Percentiles rank a stretch among this genome's conserved stretches.
Evolutionary conservation across 495 filamentous ascomycete species (phyloP).

Genomic region (Cenococcum geophilum): DNA sequence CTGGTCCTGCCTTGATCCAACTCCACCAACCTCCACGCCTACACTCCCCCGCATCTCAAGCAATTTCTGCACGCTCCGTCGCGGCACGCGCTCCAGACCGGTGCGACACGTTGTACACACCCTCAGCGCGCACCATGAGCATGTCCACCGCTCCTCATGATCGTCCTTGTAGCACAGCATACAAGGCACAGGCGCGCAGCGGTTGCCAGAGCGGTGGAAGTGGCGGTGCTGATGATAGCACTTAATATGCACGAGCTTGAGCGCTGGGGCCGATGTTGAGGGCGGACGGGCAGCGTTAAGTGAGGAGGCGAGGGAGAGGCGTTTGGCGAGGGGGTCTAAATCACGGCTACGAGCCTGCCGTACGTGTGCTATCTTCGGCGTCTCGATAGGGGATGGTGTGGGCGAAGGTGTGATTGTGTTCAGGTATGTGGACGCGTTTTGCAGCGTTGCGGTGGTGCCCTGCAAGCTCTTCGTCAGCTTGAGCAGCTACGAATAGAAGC

Average conservation of each 20-base stretch:
- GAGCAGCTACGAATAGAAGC: background rate
- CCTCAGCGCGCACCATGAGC: slow-evolving; percentile 4
- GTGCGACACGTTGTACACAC: background rate
- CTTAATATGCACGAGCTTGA: background rate
- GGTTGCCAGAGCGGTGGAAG: background rate
- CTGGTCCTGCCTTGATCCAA: background rate
- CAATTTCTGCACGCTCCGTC: background rate
- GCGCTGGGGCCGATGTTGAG: background rate
- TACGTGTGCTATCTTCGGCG: background rate
- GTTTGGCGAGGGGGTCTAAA: background rate
- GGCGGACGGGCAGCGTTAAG: background rate
- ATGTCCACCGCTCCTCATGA: background rate
- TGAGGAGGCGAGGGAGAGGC: background rate
- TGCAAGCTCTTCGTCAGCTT: slow-evolving; percentile 4
- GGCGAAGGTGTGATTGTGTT: slow-evolving; percentile 18
- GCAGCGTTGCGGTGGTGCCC: slow-evolving; percentile 1
- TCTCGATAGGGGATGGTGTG: slow-evolving; percentile 10
- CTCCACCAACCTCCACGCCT: background rate
- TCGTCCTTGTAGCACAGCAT: slow-evolving; percentile 6
- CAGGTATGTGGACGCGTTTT: slow-evolving; percentile 1
- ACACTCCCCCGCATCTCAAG: background rate
- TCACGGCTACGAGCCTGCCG: background rate
- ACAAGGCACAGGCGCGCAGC: background rate
- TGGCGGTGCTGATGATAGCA: background rate
- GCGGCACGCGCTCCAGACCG: background rate